Conservation (phyloP, 1,284 basidiomycete genomes). For the Ustilago vetiveriae region DNA sequence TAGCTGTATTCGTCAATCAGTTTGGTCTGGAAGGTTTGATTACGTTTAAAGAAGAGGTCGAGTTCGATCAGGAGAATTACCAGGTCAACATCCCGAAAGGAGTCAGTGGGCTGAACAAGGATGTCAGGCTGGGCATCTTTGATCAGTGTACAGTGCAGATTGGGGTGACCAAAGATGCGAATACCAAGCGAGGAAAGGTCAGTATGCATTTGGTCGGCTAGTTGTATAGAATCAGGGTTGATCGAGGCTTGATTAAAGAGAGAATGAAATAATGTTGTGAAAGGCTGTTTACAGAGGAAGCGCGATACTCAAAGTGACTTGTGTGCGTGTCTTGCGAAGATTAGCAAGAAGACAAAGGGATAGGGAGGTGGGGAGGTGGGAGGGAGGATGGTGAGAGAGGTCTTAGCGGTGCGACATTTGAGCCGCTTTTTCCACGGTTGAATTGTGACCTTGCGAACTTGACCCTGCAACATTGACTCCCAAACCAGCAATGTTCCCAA, state of each 20-base stretch:
- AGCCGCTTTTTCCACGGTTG: constrained; percentile 16
- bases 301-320: no score
- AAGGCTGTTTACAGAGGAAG: no score
- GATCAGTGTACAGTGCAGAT: constrained; percentile 91
- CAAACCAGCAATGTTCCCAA: neutral
- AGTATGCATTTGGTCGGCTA: constrained; percentile 79
- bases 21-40: constrained; percentile 92
- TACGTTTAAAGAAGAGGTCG: constrained; percentile 86
- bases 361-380: no score
- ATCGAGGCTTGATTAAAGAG: neutral
- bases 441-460: neutral
- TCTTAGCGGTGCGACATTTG: constrained; percentile 17
- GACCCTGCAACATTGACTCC: neutral
- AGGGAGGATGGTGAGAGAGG: neutral
- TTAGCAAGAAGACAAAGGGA: no score
- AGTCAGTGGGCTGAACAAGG: constrained; percentile 42
- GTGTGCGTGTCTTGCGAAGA: no score
- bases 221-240: neutral
- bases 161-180: constrained; percentile 90
- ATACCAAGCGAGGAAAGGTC: constrained; percentile 90
- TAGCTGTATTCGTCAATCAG: constrained; percentile 94
- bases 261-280: neutral
- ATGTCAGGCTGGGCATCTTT: constrained; percentile 73
- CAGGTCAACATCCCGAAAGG: constrained; percentile 76
- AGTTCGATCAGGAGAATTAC: constrained; percentile 92